Evolutionary conservation across 2,329 filamentous ascomycete species (phyloP).

Genomic region (Diaporthe humulicola): DNA sequence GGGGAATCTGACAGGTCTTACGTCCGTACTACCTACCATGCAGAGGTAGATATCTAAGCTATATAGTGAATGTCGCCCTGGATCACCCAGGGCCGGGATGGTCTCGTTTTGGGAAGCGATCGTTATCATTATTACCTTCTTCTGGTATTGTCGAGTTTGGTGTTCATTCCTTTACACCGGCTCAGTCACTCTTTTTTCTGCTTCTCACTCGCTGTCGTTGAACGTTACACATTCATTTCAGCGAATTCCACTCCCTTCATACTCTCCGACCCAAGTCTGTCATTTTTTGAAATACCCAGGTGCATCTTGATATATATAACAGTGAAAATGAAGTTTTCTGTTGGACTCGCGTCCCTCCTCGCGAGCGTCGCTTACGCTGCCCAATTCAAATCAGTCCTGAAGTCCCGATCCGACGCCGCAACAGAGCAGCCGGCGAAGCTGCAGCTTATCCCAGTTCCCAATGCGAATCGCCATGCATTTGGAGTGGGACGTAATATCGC

Average conservation of each 20-base stretch:
- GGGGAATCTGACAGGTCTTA: neutral
- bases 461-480: neutral
- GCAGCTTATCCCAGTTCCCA: slow-evolving; percentile 29
- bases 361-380: slow-evolving; percentile 13
- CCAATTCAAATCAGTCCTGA: neutral
- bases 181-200: slow-evolving; percentile 28
- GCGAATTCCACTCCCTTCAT: neutral
- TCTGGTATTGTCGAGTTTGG: slow-evolving; percentile 15
- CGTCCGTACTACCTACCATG: neutral
- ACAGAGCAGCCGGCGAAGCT: slow-evolving; percentile 10
- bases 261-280: slow-evolving; percentile 18
- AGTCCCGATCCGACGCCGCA: neutral
- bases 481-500: slow-evolving; percentile 33
- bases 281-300: neutral
- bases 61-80: slow-evolving; percentile 14
- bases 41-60: neutral
- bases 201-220: slow-evolving; percentile 4
- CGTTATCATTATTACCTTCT: slow-evolving; percentile 10
- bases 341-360: slow-evolving; percentile 16
- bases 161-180: slow-evolving; percentile 28
- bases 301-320: neutral
- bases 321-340: slow-evolving; percentile 11
- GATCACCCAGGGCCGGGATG: neutral
- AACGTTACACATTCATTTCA: slow-evolving; percentile 14
- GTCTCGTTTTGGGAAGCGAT: neutral